Conservation (phyloP, 129 eudicot species). For the Centella asiatica region DNA sequence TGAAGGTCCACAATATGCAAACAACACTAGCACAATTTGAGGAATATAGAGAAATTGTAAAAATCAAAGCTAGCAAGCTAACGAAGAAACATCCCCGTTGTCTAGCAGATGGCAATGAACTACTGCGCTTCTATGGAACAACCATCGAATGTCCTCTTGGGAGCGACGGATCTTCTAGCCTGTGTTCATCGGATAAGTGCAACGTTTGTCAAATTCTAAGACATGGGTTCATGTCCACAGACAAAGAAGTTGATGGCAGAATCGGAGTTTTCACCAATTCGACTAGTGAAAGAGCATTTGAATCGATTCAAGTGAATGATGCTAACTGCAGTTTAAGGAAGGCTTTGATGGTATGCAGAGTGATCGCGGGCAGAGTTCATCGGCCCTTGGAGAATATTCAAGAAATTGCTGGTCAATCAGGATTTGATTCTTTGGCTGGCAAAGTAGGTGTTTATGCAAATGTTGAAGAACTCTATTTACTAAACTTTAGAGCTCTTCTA, state of each 20-base stretch:
- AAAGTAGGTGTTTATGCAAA: slow-evolving; percentile 86
- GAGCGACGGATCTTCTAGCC: slow-evolving; percentile 24
- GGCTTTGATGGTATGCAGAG: slow-evolving; percentile 84
- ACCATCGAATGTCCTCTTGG: slow-evolving; percentile 24
- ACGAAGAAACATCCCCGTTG: slow-evolving; percentile 30
- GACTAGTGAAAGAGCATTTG: slow-evolving; percentile 68
- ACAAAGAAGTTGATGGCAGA: slow-evolving; percentile 36
- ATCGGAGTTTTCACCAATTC: slow-evolving; percentile 84
- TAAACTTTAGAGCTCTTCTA: slow-evolving; percentile 68
- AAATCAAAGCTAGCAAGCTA: slow-evolving; percentile 31
- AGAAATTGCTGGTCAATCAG: slow-evolving; percentile 71
- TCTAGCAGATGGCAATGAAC: slow-evolving; percentile 33
- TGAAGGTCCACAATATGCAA: slow-evolving; percentile 95
- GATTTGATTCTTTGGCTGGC: slow-evolving; percentile 95
- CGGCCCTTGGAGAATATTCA: slow-evolving; percentile 73
- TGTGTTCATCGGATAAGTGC: slow-evolving; percentile 20
- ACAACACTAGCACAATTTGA: slow-evolving; percentile 81
- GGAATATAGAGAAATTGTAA: slow-evolving; percentile 37
- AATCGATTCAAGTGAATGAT: slow-evolving; percentile 35
- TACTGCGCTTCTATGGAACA: slow-evolving; percentile 25
- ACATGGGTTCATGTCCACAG: slow-evolving; percentile 30
- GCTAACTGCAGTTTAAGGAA: slow-evolving; percentile 25
- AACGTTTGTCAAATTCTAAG: slow-evolving; percentile 25
- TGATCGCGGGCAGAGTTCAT: slow-evolving; percentile 91
- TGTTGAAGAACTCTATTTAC: slow-evolving; percentile 76